phyloP scores from a whole-genome alignment of 1,284 basidiomycete genomes.

The Hortiboletus rubellus region DNA sequence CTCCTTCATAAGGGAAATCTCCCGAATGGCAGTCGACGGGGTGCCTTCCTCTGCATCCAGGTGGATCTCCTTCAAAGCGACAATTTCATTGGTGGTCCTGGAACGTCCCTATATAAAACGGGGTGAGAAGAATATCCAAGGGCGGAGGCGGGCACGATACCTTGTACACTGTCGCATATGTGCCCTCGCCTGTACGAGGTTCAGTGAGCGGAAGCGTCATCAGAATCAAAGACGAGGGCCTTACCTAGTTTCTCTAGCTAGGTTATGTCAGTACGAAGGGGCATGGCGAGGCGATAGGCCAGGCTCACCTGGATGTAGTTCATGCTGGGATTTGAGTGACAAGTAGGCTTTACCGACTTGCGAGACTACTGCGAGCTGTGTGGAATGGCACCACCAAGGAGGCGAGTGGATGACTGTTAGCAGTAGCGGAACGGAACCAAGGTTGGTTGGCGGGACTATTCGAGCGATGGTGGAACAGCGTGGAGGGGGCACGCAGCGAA shows the following conservation, averaged over 20 bases:
- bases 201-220: conserved; percentile 10
- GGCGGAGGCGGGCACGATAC: conserved; percentile 40
- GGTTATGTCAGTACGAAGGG: conserved; percentile 12
- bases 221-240: background rate
- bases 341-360: background rate
- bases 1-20: conserved; percentile 97
- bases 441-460: background rate
- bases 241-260: conserved; percentile 38
- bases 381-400: conserved; percentile 2
- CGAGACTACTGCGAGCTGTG: conserved; percentile 5
- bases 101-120: conserved; percentile 66
- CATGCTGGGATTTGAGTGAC: conserved; percentile 19
- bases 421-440: background rate
- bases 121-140: conserved; percentile 3
- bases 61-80: conserved; percentile 92
- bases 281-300: background rate
- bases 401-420: background rate
- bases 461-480: background rate
- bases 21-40: conserved; percentile 91
- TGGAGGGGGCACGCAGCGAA: background rate
- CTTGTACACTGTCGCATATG: conserved; percentile 92
- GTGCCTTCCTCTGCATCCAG: conserved; percentile 96
- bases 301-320: conserved; percentile 36
- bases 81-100: conserved; percentile 86
- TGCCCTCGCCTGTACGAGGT: conserved; percentile 65